These are phyloP conservation scores for Dendrobium officinale DNA, from an alignment of 106 monocot genomes.

Conservation along the genomic window DNA sequence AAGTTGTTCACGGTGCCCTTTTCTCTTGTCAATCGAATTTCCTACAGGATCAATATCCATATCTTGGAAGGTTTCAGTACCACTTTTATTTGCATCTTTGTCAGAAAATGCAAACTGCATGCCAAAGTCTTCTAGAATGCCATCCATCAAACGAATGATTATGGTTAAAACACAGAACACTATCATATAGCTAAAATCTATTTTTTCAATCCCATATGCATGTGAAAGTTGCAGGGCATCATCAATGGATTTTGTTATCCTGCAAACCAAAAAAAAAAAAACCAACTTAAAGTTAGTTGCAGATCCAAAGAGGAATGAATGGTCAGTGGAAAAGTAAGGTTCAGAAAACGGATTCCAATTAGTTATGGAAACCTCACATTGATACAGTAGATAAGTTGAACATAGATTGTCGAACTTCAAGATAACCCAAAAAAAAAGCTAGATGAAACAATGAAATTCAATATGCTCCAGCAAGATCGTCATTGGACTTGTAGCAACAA, in stretches of 20 bases:
- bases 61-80: conserved; percentile 10
- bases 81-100: conserved; percentile 14
- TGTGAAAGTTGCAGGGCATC: conserved; percentile 61
- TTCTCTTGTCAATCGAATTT: conserved; percentile 28
- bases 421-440: background rate
- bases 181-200: conserved; percentile 48
- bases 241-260: conserved; percentile 71
- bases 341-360: background rate
- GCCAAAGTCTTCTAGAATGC: conserved; percentile 64
- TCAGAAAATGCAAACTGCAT: conserved; percentile 30
- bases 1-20: conserved; percentile 40
- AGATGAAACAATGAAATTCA: background rate
- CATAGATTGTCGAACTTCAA: background rate
- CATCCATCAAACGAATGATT: conserved; percentile 51
- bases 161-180: conserved; percentile 53
- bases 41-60: conserved; percentile 44
- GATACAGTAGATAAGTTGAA: background rate
- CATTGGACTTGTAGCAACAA: background rate
- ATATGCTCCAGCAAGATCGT: background rate
- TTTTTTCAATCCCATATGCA: conserved; percentile 37
- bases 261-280: conserved; percentile 18
- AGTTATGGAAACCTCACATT: background rate
- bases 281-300: background rate
- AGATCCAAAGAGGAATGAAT: background rate
- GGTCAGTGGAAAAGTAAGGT: background rate